These are phyloP conservation scores for Hibiscus mutabilis DNA, from an alignment of 345 rosid species.

Conservation along the genomic window DNA sequence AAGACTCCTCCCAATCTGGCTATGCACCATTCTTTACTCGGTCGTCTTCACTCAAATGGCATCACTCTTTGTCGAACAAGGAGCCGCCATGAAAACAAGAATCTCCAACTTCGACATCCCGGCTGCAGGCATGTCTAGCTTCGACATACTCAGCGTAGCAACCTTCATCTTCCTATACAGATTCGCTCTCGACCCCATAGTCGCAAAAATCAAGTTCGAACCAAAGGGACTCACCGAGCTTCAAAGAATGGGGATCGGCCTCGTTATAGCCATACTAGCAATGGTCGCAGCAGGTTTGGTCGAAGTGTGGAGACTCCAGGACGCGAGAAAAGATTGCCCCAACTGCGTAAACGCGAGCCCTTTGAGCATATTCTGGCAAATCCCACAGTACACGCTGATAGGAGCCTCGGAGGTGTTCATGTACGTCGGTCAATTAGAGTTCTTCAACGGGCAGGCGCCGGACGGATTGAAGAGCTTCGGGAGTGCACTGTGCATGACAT, in stretches of 20 bases:
- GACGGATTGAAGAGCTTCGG: constrained; percentile 94
- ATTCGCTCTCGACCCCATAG: constrained; percentile 55
- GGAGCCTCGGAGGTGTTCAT: constrained; percentile 99
- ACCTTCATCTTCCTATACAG: constrained; percentile 68
- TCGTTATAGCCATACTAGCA: constrained; percentile 64
- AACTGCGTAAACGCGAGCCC: constrained; percentile 49
- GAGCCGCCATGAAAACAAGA: constrained; percentile 71
- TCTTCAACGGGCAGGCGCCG: constrained; percentile 90
- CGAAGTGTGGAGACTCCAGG: constrained; percentile 54
- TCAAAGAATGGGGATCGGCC: constrained; percentile 90
- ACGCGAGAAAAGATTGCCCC: constrained; percentile 36
- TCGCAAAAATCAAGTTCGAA: constrained; percentile 36
- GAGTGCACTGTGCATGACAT: constrained; percentile 92
- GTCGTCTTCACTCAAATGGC: constrained; percentile 99
- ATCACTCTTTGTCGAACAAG: constrained; percentile 95
- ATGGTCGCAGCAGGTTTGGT: constrained; percentile 79
- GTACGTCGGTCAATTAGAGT: constrained; percentile 95
- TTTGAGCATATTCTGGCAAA: constrained; percentile 90
- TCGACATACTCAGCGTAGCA: constrained; percentile 87
- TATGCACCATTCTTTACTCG: constrained; percentile 89
- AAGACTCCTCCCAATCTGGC: constrained; percentile 89
- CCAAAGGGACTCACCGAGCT: constrained; percentile 72
- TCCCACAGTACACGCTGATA: constrained; percentile 79
- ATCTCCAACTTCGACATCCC: constrained; percentile 58
- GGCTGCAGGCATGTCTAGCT: constrained; percentile 93